Evolutionary conservation across 1,284 basidiomycete species (phyloP), one percentile per base, ranked within the genome.

Genomic region (Marasmius tenuissimus): DNA sequence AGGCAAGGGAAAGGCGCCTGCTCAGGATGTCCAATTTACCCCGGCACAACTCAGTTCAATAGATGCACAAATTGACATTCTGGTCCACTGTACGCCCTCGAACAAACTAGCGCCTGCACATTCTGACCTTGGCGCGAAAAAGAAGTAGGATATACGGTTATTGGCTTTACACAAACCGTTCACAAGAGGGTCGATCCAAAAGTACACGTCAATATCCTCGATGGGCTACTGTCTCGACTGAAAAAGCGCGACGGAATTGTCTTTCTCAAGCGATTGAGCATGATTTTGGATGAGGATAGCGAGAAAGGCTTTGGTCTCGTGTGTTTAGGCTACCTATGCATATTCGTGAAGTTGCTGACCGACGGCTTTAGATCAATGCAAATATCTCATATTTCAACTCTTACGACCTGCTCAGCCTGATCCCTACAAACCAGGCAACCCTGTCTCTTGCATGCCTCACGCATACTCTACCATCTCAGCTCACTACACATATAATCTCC

Each of bases 251-350:
- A 77, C 1, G 87, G 86, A 1, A 73, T 91, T 42, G 72, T 88
- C 1, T 85, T 82, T 64, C 73, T 93, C 55, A 91, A 89, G 69
- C 78, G 91, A 47, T 70, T 93, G 58, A 92, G 86, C 11, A 87
- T 93, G 47, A 76, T 88, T 4, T 76, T 93, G 11, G 88, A 92
- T 64, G 85, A 90, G 66, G 88, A 88, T 42, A 91, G 89, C 66
- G 92, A 93, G 70, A 92, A 91, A 70, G 90, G 91, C 0, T 92
- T 90, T 67, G 91, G 90, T 38, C 70, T 93, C 70, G 91, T 92
- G 59, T 64, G 81, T 47, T 73, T 14, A n/a, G 33, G 11, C 22
- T 48, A 45, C 53, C 47, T 57, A 52, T 22, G 45, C 53, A 54
- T 61, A 22, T 4, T 34, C 40, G 33, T 35, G 39, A 14, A 60